These are phyloP conservation scores for Pogostemon cablin DNA, from an alignment of 257 asterid genomes.

Conservation along the genomic window DNA sequence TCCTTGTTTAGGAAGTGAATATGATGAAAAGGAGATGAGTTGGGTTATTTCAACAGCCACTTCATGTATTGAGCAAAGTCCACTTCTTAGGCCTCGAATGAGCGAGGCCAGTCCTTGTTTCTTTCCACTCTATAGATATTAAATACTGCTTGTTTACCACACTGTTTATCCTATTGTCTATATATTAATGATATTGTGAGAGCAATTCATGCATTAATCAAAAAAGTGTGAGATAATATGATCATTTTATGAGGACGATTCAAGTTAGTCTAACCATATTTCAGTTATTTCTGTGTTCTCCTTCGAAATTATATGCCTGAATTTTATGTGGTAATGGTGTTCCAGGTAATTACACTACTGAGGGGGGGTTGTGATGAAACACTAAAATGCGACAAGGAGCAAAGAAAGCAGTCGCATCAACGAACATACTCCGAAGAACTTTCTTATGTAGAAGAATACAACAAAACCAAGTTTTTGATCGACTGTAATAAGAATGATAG, in stretches of 20 bases:
- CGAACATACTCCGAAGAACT: conserved; percentile 40
- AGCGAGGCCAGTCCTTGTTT: conserved; percentile 49
- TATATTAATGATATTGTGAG: too few species aligned
- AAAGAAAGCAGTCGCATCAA: conserved; percentile 20
- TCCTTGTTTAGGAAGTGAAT: conserved; percentile 49
- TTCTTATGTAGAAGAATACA: conserved; percentile 29
- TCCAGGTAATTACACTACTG: conserved; percentile 19
- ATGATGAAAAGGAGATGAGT: conserved; percentile 45
- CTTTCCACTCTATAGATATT: neutral
- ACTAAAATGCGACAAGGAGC: neutral
- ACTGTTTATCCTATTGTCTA: too few species aligned
- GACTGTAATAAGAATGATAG: neutral
- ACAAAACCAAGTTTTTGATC: conserved; percentile 35
- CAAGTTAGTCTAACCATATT: too few species aligned
- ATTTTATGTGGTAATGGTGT: too few species aligned
- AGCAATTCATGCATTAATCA: too few species aligned
- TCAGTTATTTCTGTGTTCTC: too few species aligned
- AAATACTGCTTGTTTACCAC: too few species aligned
- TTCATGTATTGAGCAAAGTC: conserved; percentile 50
- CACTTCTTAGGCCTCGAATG: conserved; percentile 67
- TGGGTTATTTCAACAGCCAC: conserved; percentile 55
- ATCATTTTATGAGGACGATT: too few species aligned
- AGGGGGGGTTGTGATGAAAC: conserved; percentile 7
- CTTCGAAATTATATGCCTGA: too few species aligned
- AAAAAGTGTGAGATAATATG: too few species aligned